Evolutionary conservation across 768 basidiomycete genomes (phyloP).

Genomic region (Ramaria sp.): DNA sequence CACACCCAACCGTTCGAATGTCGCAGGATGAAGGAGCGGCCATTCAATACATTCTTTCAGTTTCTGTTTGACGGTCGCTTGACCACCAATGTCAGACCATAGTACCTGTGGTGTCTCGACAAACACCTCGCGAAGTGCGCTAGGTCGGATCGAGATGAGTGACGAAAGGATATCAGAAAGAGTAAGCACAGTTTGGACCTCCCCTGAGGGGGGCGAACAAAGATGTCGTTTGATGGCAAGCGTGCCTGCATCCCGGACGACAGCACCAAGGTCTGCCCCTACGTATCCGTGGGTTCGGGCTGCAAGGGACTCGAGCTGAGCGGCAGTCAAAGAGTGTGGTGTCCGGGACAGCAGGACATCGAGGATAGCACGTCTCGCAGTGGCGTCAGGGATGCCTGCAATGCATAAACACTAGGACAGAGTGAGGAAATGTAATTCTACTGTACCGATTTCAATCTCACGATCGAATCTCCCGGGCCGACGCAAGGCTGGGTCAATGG

Average conservation of each 20-base stretch:
- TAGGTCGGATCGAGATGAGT: slow-evolving; percentile 75
- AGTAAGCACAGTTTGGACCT: slow-evolving; percentile 32
- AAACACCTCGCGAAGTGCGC: slow-evolving; percentile 90
- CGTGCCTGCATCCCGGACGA: slow-evolving; percentile 89
- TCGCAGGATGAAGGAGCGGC: slow-evolving; percentile 81
- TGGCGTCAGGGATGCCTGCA: slow-evolving; percentile 78
- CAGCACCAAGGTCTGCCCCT: slow-evolving; percentile 87
- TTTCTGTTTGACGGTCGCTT: slow-evolving; percentile 69
- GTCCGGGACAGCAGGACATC: slow-evolving; percentile 74
- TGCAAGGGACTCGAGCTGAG: slow-evolving; percentile 57
- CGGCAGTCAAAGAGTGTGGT: slow-evolving; percentile 56
- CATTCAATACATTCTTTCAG: slow-evolving; percentile 90
- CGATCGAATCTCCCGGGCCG: slow-evolving; percentile 88
- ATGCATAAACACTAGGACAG: background rate
- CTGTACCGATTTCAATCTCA: slow-evolving; percentile 85
- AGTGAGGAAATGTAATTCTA: slow-evolving; percentile 12
- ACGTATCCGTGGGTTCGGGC: slow-evolving; percentile 90
- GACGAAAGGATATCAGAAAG: slow-evolving; percentile 57
- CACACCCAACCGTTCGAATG: slow-evolving; percentile 81
- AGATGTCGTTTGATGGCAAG: slow-evolving; percentile 82
- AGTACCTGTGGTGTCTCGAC: slow-evolving; percentile 73
- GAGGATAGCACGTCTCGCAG: slow-evolving; percentile 78
- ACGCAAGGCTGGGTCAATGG: slow-evolving; percentile 87
- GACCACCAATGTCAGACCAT: slow-evolving; percentile 89
- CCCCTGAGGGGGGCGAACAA: slow-evolving; percentile 14